phyloP scores from a whole-genome alignment of 805 yeast species.

The Teunomyces gatunensis region DNA sequence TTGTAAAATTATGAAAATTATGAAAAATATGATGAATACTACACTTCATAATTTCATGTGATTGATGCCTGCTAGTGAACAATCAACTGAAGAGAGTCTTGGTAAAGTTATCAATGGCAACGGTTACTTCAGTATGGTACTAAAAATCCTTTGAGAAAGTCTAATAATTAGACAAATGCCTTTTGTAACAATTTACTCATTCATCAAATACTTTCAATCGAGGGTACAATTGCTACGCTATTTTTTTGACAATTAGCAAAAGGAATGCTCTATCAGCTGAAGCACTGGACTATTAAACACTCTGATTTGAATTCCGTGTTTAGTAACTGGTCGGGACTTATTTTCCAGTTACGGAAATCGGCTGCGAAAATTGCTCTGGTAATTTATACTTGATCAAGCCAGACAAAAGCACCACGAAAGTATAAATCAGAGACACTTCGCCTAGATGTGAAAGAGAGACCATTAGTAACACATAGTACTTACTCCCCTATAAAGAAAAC shows the following conservation, averaged over 20 bases:
- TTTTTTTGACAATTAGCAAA: too few relatives aligned
- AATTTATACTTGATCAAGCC: not conserved
- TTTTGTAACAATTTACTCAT: too few relatives aligned
- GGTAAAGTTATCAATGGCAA: too few relatives aligned
- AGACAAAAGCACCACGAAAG: not conserved
- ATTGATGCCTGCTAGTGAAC: too few relatives aligned
- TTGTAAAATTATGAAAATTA: not conserved
- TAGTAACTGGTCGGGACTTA: conserved; percentile 5
- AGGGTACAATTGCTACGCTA: not conserved
- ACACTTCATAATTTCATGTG: too few relatives aligned
- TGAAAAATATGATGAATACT: too few relatives aligned
- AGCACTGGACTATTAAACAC: not conserved
- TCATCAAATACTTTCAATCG: not conserved
- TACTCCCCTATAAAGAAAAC: not conserved
- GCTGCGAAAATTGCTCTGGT: conserved; percentile 1
- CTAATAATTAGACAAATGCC: too few relatives aligned
- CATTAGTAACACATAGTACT: not conserved
- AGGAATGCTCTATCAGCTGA: too few relatives aligned
- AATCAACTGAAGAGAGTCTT: too few relatives aligned
- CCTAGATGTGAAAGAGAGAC: not conserved
- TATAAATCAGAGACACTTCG: not conserved
- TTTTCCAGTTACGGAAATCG: conserved; percentile 6
- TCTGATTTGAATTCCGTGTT: not conserved
- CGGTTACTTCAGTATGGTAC: too few relatives aligned
- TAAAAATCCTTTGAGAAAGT: too few relatives aligned